Percentiles rank a stretch among this genome's conserved stretches.
phyloP scores from a whole-genome alignment of 2,329 filamentous ascomycete genomes.

The Epichloe elymi region DNA sequence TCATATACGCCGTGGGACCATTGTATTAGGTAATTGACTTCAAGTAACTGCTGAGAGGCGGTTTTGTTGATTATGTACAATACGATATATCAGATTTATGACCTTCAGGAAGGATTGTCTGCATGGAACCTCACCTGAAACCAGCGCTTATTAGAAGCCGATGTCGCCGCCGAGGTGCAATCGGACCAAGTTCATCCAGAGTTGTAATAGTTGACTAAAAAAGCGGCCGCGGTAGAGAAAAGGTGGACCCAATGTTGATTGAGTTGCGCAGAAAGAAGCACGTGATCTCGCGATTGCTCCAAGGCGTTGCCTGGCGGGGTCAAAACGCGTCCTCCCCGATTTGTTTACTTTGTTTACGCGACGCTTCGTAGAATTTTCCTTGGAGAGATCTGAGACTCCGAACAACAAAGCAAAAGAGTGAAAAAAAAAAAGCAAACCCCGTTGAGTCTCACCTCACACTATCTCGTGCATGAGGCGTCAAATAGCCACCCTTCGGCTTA shows the following conservation, averaged over 20 bases:
- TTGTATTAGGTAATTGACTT: too few relatives aligned
- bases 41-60: too few relatives aligned
- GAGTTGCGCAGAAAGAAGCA: not conserved
- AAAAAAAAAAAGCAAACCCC: slow-evolving; percentile 2
- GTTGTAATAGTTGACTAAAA: too few relatives aligned
- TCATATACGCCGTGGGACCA: too few relatives aligned
- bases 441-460: slow-evolving; percentile 17
- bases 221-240: not conserved
- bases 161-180: not conserved
- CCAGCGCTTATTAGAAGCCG: too few relatives aligned
- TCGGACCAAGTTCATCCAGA: not conserved
- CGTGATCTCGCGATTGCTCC: slow-evolving; percentile 9
- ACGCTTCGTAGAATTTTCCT: not conserved
- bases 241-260: not conserved
- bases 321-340: slow-evolving; percentile 7
- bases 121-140: not conserved
- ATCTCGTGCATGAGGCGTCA: slow-evolving; percentile 14
- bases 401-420: not conserved
- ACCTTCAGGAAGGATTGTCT: not conserved
- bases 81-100: not conserved
- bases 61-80: not conserved
- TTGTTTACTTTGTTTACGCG: slow-evolving; percentile 12
- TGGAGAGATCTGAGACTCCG: not conserved
- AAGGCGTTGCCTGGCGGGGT: slow-evolving; percentile 9
- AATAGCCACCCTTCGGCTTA: slow-evolving; percentile 7